Base-by-base conservation (phyloP, 441 rosid species). In the Adansonia rubrostipa region DNA sequence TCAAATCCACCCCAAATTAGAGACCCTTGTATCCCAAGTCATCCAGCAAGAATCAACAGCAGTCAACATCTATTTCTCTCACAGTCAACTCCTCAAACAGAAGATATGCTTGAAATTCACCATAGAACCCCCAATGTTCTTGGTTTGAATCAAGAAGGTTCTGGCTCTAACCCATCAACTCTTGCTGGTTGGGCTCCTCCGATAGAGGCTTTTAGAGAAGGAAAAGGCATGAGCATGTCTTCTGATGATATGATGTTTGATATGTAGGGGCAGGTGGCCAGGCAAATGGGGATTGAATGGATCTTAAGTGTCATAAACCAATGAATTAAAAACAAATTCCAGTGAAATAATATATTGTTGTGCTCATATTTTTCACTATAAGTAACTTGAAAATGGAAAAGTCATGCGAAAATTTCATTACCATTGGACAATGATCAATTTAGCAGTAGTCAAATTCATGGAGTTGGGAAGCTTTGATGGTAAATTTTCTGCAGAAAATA, bases 1-100 rank as follows among this genome's bases (percentile, higher is more conserved):
- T 28, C 33, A 28, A 90, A 54, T 93, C 98, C 17, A 94, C 97
- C 68, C 93, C 95, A 0, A 98, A 96, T 53, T 96, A 28, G 98
- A 96, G 85, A 51, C 92, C 1, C 85, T 96, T 28, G 15, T 88
- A 98, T 9, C 99, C 98, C 56, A 94, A 91, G 79, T 97, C 99
- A 14, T 98, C 99, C 0, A 91, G 92, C 95, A 96, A 96, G 91
- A 94, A 91, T 85, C 99, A 96, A 57, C 89, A 89, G 72, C 92
- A 88, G 51, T 88, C 98, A 19, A 54, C 86, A 2, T 80, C 95
- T 22, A 90, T 92, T 19, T 87, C 98, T 78, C 89, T 91, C 51
- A 88, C 94, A 0, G 78, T 90, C 60, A 89, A 81, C 80, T 84
- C 96, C 11, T 86, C 97, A 42, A 87, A 82, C 85, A 85, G 93